These are phyloP conservation scores for Wallacemonas sp. DNA, from an alignment of 208 protist species.

Conservation along the genomic window DNA sequence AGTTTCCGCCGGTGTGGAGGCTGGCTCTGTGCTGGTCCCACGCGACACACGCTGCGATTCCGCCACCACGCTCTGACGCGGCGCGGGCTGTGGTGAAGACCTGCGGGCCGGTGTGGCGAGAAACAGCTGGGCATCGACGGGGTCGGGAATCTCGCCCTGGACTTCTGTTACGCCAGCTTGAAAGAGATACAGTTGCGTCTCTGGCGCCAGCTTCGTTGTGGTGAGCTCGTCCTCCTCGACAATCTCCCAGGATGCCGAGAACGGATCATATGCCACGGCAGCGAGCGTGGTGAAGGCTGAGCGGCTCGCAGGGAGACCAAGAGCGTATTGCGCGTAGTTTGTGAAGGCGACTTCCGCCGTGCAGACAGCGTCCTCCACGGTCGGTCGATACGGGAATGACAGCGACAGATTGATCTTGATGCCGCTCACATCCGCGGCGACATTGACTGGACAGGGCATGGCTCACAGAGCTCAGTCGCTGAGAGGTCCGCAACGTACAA, in stretches of 20 bases:
- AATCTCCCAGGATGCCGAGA: not conserved
- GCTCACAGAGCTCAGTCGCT: too few relatives aligned
- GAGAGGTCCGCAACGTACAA: not conserved
- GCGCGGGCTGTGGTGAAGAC: not conserved
- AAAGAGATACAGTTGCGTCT: conserved; percentile 70
- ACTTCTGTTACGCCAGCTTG: conserved; percentile 43
- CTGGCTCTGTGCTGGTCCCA: not conserved
- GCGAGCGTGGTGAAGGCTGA: not conserved
- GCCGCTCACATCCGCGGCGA: conserved; percentile 63
- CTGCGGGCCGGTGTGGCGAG: not conserved
- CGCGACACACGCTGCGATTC: not conserved
- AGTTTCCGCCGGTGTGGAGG: too few relatives aligned
- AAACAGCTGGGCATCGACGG: conserved; percentile 25
- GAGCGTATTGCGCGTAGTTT: conserved; percentile 18
- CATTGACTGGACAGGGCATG: conserved; percentile 58
- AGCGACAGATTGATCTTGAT: conserved; percentile 73
- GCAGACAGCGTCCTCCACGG: conserved; percentile 31
- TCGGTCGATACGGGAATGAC: conserved; percentile 29
- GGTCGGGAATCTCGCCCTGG: conserved; percentile 47
- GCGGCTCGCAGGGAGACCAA: conserved; percentile 15
- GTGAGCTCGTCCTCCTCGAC: not conserved
- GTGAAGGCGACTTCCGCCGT: conserved; percentile 37
- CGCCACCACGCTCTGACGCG: not conserved
- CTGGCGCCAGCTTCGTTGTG: not conserved
- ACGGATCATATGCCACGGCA: not conserved